These are phyloP conservation scores for Penicillium goetzii DNA, from an alignment of 495 filamentous ascomycete genomes.

Conservation along the genomic window DNA sequence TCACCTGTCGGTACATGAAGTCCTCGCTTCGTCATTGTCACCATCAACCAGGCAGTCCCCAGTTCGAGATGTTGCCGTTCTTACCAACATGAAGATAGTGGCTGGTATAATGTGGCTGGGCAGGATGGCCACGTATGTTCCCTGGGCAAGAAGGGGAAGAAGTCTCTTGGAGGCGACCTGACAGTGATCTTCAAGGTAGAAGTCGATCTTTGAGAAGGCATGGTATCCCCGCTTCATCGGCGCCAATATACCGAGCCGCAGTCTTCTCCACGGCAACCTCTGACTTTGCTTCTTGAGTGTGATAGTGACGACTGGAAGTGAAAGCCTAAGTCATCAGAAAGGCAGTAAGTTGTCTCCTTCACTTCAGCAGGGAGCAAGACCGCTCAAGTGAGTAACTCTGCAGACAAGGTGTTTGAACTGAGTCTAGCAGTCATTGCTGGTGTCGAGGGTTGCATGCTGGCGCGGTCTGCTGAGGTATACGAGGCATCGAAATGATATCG, in stretches of 20 bases:
- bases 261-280: neutral
- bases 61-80: neutral
- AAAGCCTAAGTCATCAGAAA: no score
- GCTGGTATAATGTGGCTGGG: neutral
- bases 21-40: neutral
- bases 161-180: no score
- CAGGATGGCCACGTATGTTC: neutral
- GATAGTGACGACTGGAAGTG: neutral
- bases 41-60: neutral
- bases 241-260: neutral
- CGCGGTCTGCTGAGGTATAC: neutral
- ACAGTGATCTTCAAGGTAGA: no score
- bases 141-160: neutral
- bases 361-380: neutral
- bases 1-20: neutral
- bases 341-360: neutral
- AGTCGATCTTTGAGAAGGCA: neutral
- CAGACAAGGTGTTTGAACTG: neutral
- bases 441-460: neutral
- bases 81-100: neutral
- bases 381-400: neutral
- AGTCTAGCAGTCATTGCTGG: neutral
- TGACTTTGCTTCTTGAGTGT: neutral
- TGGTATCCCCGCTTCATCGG: neutral
- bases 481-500: neutral